Evolutionary conservation across 441 rosid species (phyloP), one percentile per base, ranked within the genome.

Genomic region (Eutrema salsugineum): DNA sequence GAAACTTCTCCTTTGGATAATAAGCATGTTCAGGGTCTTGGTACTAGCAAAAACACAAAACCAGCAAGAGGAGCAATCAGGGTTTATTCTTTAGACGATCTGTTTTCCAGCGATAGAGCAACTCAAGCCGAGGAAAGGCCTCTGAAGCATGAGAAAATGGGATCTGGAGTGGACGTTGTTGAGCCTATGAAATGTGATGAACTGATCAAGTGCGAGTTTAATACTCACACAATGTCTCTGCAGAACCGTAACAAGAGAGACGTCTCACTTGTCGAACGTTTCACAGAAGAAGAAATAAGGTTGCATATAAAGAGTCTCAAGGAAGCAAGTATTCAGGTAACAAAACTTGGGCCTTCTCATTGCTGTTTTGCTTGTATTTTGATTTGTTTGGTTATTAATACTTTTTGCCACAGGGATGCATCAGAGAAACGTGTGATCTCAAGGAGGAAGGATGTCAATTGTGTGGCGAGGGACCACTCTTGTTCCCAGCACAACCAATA

Each of bases 251-350:
- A 19, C 56, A 78, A 55, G 48, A 74, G 71, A 50, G 85, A 78
- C 79, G 85, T 78, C 33, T 90, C 93, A 49, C 55, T 88, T 58
- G 59, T 78, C 27, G 97, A 91, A 65, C 71, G 62, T 76, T 82
- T 88, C 78, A 82, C 89, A 7, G 81, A 74, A 60, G 84, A 81
- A 54, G 85, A 87, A 63, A 81, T 91, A 76, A 72, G 70, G 74
- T 77, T 80, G 67, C 94, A 89, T 63, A 40, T 91, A 48, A 74
- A 80, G 72, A 82, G 90, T 77, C 88, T 91, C 33, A 68, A 57
- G 62, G 76, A 51, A 59, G 61, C 51, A 43, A 66, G 67, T 62
- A 53, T 63, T 43, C 82, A 81, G 91, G 96, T 91, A 71, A 72
- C 79, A 66, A 11, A 42, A n/a, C 11, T 44, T 57, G 20, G 38